Evolutionary conservation across 2,329 filamentous ascomycete species (phyloP), one percentile per base, ranked within the genome.

Genomic region (Raffaelea arxii): DNA sequence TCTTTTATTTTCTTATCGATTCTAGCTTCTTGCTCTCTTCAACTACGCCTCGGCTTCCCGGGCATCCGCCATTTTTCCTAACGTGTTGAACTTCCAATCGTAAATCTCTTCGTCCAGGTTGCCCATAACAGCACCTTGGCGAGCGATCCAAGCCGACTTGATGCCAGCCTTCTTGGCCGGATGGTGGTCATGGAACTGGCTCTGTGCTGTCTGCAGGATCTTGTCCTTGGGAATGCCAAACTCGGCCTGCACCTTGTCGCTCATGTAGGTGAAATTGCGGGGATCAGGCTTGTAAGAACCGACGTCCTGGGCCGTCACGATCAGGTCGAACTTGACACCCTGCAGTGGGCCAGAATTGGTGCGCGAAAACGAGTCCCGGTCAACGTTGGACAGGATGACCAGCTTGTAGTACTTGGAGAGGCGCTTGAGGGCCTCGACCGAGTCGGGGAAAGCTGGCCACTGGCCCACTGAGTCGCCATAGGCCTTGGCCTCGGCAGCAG

Each of bases 291-390:
- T 89, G 61, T 88, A 89, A 6, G 68, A 71, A 1, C 84, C 82
- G 45, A 88, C 77, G 39, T 84, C 75, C 62, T 88, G 69, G 2
- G 84, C 84, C 3, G 82, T 86, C 61, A 83, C 78, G 22, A 85
- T 67, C 12, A 72, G 71, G 54, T 84, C 81, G 55, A 87, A 71
- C 9, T 41, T 42, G 3, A 75, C 68, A 0, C 70, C 3, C 58
- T 49, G 1, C 19, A 46, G 36, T 7, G 43, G 43, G 3, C 43
- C 43, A 10, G 43, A 24, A 25, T 46, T 46, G 36, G 64, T 63
- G 1, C 55, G 59, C 1, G 54, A 52, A 44, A 67, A 63, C 49
- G 55, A 72, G 7, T 48, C 60, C 25, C 65, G 64, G 58, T 82
- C 74, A 1, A 82, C 72, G 51, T 83, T 84, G 30, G 73, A 76